Conservation (phyloP, 75 land plant genomes). For the Picea sitchensis region DNA sequence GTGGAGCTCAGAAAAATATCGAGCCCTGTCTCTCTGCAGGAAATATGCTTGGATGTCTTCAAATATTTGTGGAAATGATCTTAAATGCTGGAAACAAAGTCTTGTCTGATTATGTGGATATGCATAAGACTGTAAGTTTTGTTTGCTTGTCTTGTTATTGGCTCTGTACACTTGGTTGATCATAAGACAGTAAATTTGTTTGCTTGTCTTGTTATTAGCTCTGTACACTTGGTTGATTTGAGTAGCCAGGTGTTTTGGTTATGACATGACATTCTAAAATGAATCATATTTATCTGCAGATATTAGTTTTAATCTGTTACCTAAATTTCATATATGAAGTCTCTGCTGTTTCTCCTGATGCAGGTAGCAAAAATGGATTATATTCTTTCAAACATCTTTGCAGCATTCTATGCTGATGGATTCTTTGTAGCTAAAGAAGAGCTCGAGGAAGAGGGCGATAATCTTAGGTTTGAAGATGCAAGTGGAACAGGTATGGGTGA, state of each 20-base stretch:
- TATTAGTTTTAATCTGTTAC: neutral
- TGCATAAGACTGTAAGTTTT: conserved; percentile 65
- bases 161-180: neutral
- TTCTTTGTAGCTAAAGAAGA: conserved; percentile 55
- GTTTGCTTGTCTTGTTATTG: neutral
- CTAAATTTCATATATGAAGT: neutral
- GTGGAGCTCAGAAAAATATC: neutral
- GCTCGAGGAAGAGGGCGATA: conserved; percentile 21
- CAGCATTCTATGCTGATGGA: conserved; percentile 61
- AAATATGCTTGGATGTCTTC: conserved; percentile 26
- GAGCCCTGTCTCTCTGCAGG: conserved; percentile 12
- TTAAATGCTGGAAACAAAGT: conserved; percentile 46
- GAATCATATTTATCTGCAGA: neutral
- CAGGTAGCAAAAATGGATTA: conserved; percentile 47
- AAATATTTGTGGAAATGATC: conserved; percentile 35
- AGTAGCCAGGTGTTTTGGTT: neutral
- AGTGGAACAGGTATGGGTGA: conserved; percentile 98
- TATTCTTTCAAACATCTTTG: conserved; percentile 55
- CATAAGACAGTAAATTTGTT: conserved; percentile 60
- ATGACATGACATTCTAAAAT: no score
- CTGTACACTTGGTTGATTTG: neutral
- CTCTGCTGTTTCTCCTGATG: neutral
- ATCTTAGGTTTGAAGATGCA: conserved; percentile 36
- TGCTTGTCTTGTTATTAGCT: neutral
- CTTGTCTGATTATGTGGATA: conserved; percentile 51